Evolutionary conservation across 768 basidiomycete genomes (phyloP), one percentile per base, ranked within the genome.

Genomic region (Suillus subaureus): DNA sequence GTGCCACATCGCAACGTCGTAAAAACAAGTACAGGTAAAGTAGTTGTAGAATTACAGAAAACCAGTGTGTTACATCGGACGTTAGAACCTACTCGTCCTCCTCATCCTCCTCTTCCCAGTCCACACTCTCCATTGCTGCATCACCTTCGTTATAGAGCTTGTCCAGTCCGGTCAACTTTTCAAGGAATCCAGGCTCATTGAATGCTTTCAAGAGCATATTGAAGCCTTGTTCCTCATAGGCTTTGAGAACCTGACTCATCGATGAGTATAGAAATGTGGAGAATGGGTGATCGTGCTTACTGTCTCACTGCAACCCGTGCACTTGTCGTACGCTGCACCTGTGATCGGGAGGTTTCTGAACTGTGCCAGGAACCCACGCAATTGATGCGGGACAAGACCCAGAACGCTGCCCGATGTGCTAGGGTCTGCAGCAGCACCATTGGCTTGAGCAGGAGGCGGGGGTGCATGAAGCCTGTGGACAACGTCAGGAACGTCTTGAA

Each of bases 331-430:
- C 1, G 95, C 93, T 2, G 91, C 88, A 0, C 97, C 97, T 0
- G 90, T 87, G 65, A 99, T 88, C 33, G 87, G 86, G 70, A 98
- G 81, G 51, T 88, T 94, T 61, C 89, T 84, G 82, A 97, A 99
- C 67, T 94, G 90, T 6, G 89, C 87, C 4, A 99, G 83, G 81
- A 89, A 95, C 0, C 96, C 97, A 6, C 97, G 88, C 12, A 99
- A 82, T 74, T 98, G 96, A 75, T 99, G 97, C 1, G 97, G 97
- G 4, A 98, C 93, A 21, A 90, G 79, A 0, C 97, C 97, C 3
- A 98, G 85, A 12, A 93, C 87, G 70, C 87, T 85, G 28, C 80
- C 78, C 6, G 73, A 73, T 40, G 75, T 71, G 51, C 67, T 70
- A 21, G 70, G 66, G 28, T 77, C 75, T 61, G 65, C 64, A 4